Percentiles rank a stretch among this genome's conserved stretches.
Evolutionary conservation across 164 flowering plant genomes (phyloP).

Genomic region (Akebia trifoliata): DNA sequence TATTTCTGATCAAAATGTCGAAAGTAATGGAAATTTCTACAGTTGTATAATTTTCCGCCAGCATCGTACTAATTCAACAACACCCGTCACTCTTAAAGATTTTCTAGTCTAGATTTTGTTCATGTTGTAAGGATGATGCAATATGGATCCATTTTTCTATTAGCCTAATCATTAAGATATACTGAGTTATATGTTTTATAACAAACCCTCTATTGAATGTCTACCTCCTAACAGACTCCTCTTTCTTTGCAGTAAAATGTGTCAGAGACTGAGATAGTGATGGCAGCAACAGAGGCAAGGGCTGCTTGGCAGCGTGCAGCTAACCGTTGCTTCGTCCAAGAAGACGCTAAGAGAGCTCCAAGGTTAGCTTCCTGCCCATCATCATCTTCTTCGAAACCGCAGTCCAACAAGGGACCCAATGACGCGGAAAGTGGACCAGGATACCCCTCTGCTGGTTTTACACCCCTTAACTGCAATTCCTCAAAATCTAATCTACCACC

Average conservation of each 20-base stretch:
- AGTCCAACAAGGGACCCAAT: slow-evolving; percentile 18
- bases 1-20: no score
- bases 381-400: slow-evolving; percentile 29
- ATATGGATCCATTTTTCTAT: not conserved
- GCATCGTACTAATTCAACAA: no score
- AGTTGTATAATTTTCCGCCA: no score
- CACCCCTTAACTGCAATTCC: slow-evolving; percentile 28
- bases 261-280: slow-evolving; percentile 21
- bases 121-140: not conserved
- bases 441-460: slow-evolving; percentile 17
- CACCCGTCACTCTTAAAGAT: no score
- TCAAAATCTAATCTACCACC: slow-evolving; percentile 24
- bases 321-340: slow-evolving; percentile 88
- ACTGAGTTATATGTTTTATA: not conserved
- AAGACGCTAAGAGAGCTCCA: slow-evolving; percentile 87
- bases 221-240: not conserved
- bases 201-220: not conserved
- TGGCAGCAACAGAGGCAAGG: slow-evolving; percentile 98
- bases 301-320: slow-evolving; percentile 91
- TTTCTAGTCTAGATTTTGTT: not conserved
- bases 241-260: slow-evolving; percentile 19
- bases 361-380: slow-evolving; percentile 60
- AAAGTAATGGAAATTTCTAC: no score
- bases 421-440: slow-evolving; percentile 20
- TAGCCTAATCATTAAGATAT: not conserved